Conservation (phyloP, 331 rosid species). For the Rosa hybrid region DNA sequence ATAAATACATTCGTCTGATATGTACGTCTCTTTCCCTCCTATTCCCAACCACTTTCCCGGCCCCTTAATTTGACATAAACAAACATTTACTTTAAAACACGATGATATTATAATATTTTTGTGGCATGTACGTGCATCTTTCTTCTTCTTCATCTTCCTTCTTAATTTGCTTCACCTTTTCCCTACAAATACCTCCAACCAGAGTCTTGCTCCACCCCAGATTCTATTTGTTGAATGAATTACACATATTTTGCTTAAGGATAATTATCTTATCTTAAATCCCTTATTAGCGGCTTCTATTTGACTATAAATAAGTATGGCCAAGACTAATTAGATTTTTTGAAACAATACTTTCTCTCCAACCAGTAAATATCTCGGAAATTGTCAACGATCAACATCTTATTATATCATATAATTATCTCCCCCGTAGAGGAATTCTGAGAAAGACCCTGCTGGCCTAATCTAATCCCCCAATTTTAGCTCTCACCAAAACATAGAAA, state of each 20-base stretch:
- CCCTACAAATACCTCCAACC: constrained; percentile 19
- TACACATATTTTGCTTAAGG: constrained; percentile 1
- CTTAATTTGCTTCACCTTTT: constrained; percentile 23
- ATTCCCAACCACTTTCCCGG: constrained; percentile 1
- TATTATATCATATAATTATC: not conserved
- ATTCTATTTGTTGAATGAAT: constrained; percentile 13
- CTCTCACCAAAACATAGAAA: not conserved
- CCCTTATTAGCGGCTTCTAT: not conserved
- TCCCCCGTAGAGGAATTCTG: not conserved
- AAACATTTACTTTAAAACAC: not conserved
- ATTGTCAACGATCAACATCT: constrained; percentile 6
- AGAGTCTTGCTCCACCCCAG: constrained; percentile 4
- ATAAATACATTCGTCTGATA: not conserved
- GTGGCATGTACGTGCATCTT: constrained; percentile 9
- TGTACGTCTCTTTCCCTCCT: constrained; percentile 4
- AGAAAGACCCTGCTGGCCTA: not conserved
- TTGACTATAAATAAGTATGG: constrained; percentile 1
- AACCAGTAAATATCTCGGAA: not conserved
- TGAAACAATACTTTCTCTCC: not conserved
- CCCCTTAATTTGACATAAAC: not conserved
- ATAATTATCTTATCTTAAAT: constrained; percentile 14
- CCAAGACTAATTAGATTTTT: not conserved
- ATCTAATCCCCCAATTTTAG: not conserved
- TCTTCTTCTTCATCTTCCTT: not conserved
- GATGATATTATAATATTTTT: not conserved